Conservation (phyloP, 768 basidiomycete species). For the Suillus decipiens region DNA sequence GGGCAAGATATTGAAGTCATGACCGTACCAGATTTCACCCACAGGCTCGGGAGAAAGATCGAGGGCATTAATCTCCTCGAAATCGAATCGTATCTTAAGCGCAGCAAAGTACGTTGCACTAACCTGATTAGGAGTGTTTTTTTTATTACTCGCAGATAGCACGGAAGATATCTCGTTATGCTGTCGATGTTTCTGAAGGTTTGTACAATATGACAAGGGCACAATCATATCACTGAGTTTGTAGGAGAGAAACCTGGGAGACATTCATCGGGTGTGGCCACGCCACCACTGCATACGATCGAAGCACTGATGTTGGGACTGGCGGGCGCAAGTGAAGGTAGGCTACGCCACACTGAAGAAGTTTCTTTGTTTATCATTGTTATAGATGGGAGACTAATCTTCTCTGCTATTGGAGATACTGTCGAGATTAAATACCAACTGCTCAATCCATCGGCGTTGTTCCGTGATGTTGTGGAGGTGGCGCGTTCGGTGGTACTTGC, state of each 20-base stretch:
- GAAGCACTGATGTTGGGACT: constrained; percentile 80
- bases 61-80: constrained; percentile 83
- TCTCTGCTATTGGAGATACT: constrained; percentile 45
- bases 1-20: constrained; percentile 55
- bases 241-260: constrained; percentile 15
- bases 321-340: constrained; percentile 78
- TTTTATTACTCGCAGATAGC: constrained; percentile 48
- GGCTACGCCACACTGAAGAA: neutral
- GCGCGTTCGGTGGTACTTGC: constrained; percentile 89
- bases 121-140: neutral
- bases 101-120: constrained; percentile 64
- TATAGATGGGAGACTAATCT: constrained; percentile 73
- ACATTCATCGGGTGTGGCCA: constrained; percentile 37
- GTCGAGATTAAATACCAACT: constrained; percentile 87
- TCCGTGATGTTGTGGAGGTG: constrained; percentile 77
- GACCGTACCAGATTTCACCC: constrained; percentile 65
- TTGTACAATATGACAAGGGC: neutral
- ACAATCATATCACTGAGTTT: constrained; percentile 4
- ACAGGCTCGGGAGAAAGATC: constrained; percentile 63
- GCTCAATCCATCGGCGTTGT: constrained; percentile 87
- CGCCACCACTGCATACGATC: constrained; percentile 78
- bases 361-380: neutral
- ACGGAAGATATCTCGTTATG: constrained; percentile 84
- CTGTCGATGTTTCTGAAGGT: constrained; percentile 54
- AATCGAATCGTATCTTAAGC: constrained; percentile 76